Evolutionary conservation across 2,329 filamentous ascomycete genomes (phyloP).

Genomic region (Graphilbum fragrans): DNA sequence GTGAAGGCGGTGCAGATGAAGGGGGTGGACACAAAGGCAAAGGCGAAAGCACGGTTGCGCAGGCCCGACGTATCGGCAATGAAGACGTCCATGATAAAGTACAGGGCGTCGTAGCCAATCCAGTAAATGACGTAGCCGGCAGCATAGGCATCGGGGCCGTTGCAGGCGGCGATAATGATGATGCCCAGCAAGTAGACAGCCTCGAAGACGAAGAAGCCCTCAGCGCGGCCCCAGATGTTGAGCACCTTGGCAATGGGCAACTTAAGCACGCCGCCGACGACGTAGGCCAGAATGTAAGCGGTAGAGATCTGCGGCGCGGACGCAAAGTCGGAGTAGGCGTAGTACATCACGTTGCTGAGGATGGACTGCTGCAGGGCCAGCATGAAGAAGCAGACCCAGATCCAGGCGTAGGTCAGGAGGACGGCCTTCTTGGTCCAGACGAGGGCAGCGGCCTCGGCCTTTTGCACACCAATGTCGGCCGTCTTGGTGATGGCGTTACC

Average conservation of each 20-base stretch:
- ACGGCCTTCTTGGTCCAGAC: slow-evolving; percentile 29
- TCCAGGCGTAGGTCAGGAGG: slow-evolving; percentile 17
- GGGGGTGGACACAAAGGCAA: slow-evolving; percentile 51
- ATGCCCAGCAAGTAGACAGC: slow-evolving; percentile 37
- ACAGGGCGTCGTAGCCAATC: slow-evolving; percentile 36
- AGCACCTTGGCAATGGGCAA: slow-evolving; percentile 55
- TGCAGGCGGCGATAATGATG: slow-evolving; percentile 54
- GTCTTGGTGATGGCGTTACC: slow-evolving; percentile 7
- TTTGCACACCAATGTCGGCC: slow-evolving; percentile 31
- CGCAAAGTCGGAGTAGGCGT: slow-evolving; percentile 36
- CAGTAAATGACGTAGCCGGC: slow-evolving; percentile 56
- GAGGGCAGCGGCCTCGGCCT: slow-evolving; percentile 34
- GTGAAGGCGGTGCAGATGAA: slow-evolving; percentile 56
- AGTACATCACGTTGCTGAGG: slow-evolving; percentile 28
- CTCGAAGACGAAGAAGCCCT: slow-evolving; percentile 45
- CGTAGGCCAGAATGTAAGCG: slow-evolving; percentile 38
- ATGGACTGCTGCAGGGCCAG: slow-evolving; percentile 24
- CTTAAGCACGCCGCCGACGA: slow-evolving; percentile 49
- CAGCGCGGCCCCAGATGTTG: slow-evolving; percentile 54
- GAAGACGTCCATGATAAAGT: slow-evolving; percentile 40
- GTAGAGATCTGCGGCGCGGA: slow-evolving; percentile 42
- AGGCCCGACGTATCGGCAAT: slow-evolving; percentile 56
- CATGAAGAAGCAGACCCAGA: slow-evolving; percentile 28
- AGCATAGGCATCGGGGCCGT: slow-evolving; percentile 46
- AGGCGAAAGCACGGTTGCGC: slow-evolving; percentile 52